A percentile compares a stretch with the other conserved stretches of the same genome.
phyloP scores from a whole-genome alignment of 257 asterid genomes.

The Verbena officinalis region DNA sequence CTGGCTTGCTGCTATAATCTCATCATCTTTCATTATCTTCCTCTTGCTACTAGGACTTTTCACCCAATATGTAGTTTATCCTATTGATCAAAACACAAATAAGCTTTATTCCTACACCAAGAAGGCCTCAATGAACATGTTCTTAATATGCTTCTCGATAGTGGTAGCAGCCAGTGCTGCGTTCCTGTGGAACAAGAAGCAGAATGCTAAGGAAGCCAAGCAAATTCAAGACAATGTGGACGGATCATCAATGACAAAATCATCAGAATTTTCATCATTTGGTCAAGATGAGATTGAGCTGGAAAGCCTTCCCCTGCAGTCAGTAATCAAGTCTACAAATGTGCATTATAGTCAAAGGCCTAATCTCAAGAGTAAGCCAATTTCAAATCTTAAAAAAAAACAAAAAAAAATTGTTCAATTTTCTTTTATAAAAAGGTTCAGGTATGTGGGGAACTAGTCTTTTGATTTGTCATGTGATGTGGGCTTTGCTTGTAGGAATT shows the following conservation, averaged over 20 bases:
- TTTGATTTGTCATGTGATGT: too few species aligned
- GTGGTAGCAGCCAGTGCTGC: conserved; percentile 6
- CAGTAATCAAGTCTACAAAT: conserved; percentile 22
- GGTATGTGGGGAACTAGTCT: background rate
- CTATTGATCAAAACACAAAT: conserved; percentile 33
- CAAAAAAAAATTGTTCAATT: background rate
- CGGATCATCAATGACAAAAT: background rate
- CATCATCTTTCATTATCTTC: conserved; percentile 36
- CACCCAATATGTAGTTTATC: conserved; percentile 39
- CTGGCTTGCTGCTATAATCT: conserved; percentile 37
- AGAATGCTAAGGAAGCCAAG: background rate
- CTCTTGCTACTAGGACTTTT: conserved; percentile 31
- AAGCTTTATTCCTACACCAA: conserved; percentile 14
- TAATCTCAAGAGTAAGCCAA: conserved; percentile 33
- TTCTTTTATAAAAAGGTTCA: too few species aligned
- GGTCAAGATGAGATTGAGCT: conserved; percentile 25
- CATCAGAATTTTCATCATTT: conserved; percentile 14
- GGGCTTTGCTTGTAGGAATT: conserved; percentile 19
- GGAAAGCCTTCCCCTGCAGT: conserved; percentile 32
- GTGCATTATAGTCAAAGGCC: conserved; percentile 40
- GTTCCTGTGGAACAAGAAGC: conserved; percentile 30
- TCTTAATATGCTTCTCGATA: conserved; percentile 21
- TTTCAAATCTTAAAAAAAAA: background rate
- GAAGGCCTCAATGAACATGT: conserved; percentile 20
- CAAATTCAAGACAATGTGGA: conserved; percentile 26